These are phyloP conservation scores for Pyrenophora tritici-repentis DNA, from an alignment of 2,329 filamentous ascomycete species.

Conservation along the genomic window DNA sequence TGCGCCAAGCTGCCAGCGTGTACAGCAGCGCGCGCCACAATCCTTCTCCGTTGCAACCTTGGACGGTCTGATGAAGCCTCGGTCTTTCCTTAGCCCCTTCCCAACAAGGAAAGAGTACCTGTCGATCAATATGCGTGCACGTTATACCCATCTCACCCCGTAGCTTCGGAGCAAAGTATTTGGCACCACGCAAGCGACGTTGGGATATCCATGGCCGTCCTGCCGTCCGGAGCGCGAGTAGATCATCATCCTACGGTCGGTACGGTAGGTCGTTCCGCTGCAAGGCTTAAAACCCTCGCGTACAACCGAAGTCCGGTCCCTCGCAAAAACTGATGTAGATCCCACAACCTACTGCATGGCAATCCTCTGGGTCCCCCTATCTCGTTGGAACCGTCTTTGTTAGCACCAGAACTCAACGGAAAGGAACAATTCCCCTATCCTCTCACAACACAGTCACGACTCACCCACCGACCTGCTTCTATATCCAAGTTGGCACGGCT, in stretches of 20 bases:
- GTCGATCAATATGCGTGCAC: slow-evolving; percentile 2
- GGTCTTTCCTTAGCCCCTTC: neutral
- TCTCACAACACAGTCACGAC: neutral
- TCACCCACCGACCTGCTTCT: neutral
- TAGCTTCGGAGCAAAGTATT: neutral
- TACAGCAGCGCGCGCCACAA: neutral
- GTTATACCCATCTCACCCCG: neutral
- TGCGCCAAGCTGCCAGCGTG: neutral
- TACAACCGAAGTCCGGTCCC: too few species aligned
- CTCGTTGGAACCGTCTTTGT: neutral
- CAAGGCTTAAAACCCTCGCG: too few species aligned
- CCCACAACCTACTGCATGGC: too few species aligned
- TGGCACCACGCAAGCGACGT: neutral
- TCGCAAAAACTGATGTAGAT: too few species aligned
- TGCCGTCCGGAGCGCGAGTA: too few species aligned
- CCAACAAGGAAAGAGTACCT: slow-evolving; percentile 1
- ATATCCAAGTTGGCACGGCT: neutral
- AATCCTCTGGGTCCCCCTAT: too few species aligned
- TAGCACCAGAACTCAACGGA: neutral
- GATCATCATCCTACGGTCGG: too few species aligned
- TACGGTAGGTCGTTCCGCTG: too few species aligned
- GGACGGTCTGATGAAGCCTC: neutral
- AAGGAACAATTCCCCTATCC: neutral
- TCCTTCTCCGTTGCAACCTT: neutral
- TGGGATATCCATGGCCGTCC: neutral